Conservation (phyloP, 805 yeast species). For the Metschnikowia santaceciliae region DNA sequence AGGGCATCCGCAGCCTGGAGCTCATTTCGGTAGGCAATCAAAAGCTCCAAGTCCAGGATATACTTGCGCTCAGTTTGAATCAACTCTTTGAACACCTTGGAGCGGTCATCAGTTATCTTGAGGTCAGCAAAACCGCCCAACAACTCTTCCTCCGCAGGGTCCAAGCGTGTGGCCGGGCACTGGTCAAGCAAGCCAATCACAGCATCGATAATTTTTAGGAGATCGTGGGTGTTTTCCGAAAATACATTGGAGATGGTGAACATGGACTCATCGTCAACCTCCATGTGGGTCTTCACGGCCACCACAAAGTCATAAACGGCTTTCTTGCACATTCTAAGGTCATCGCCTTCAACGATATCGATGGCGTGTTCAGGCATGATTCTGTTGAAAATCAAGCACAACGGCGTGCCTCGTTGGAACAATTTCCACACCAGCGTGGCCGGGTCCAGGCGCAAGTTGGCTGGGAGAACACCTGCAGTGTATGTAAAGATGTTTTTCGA, state of each 20-base stretch:
- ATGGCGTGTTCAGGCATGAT: conserved; percentile 47
- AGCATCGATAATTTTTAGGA: conserved; percentile 70
- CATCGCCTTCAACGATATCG: conserved; percentile 69
- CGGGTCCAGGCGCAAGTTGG: conserved; percentile 76
- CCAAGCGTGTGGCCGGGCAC: conserved; percentile 2
- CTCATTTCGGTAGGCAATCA: conserved; percentile 65
- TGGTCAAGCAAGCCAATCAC: conserved; percentile 52
- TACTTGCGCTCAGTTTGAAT: conserved; percentile 89
- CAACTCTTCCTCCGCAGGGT: conserved; percentile 7
- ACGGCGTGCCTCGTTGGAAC: conserved; percentile 88
- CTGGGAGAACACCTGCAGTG: conserved; percentile 75
- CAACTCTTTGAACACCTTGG: conserved; percentile 79
- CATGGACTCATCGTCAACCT: conserved; percentile 73
- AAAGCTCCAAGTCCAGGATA: conserved; percentile 82
- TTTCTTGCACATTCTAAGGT: conserved; percentile 78
- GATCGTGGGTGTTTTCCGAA: conserved; percentile 72
- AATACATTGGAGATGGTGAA: conserved; percentile 90
- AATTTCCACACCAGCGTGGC: conserved; percentile 87
- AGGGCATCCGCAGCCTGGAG: conserved; percentile 62
- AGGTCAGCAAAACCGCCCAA: conserved; percentile 20
- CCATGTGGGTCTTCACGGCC: conserved; percentile 75
- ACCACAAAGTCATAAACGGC: conserved; percentile 85
- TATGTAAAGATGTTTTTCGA: conserved; percentile 51
- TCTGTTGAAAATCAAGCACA: conserved; percentile 79
- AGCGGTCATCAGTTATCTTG: conserved; percentile 50